Evolutionary conservation across 805 yeast genomes (phyloP), one percentile per base, ranked within the genome.

Genomic region (Saccharomycopsis fermentans): DNA sequence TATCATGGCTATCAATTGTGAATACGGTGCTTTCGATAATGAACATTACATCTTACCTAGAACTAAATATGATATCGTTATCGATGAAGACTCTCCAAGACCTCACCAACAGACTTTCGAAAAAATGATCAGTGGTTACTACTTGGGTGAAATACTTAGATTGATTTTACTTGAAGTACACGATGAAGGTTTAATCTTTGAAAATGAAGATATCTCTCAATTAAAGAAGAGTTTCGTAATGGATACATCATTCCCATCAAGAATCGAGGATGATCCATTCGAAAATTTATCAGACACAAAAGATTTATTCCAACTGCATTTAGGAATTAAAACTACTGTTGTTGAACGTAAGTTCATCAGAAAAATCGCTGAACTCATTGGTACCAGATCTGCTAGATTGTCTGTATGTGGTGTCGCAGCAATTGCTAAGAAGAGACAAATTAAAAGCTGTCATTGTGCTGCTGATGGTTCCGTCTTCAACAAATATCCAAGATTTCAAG

Each of bases 391-490:
- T 43, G 90, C 97, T 17, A 84, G 98, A 72, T 80, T 92, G 67
- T 86, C 96, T 26, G 86, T 88, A 61, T 90, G 97, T 77, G 97
- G 97, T 70, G 86, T 91, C 66, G 97, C 96, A 59, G 97, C 97
- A 59, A 84, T 92, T 68, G 86, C 92, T 72, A 80, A 84, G 70
- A 90, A 90, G 83, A 85, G 92, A 78, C 83, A 82, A 59, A 81
- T 84, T 77, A 70, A 65, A 32, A 73, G 74, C 64, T 78, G 85
- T 47, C 90, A 90, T 69, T 89, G 91, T 73, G 99, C 98, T 58
- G 96, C 97, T 63, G 99, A 92, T 71, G 98, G 99, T 63, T 90
- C 97, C 12, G 98, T 92, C 43, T 89, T 79, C 80, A 90, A 90
- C 81, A 87, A 80, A 74, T 94, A 92, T 77, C 98, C 99, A 55